These are phyloP conservation scores for Fusarium cyanostomum DNA, from an alignment of 2,329 filamentous ascomycete genomes.

Conservation along the genomic window DNA sequence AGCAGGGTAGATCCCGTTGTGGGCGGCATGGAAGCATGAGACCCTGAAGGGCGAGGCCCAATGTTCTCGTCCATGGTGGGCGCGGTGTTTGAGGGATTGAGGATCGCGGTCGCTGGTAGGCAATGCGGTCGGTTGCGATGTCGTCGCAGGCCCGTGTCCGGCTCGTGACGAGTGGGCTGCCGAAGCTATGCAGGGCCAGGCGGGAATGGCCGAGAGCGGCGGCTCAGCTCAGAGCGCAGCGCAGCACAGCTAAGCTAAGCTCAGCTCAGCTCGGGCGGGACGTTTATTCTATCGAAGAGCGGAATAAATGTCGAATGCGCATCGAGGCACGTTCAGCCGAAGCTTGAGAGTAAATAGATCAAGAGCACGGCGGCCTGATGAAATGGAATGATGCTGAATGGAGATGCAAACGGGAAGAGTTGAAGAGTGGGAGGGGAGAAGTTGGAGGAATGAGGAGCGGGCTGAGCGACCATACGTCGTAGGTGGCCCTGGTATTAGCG, in stretches of 20 bases:
- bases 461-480: slow-evolving; percentile 8
- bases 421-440: slow-evolving; percentile 23
- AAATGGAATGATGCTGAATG: slow-evolving; percentile 11
- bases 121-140: slow-evolving; percentile 10
- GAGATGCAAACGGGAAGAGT: slow-evolving; percentile 17
- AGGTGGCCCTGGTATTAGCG: not conserved
- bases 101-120: not conserved
- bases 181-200: slow-evolving; percentile 24
- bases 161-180: slow-evolving; percentile 15
- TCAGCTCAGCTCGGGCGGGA: slow-evolving; percentile 33
- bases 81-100: not conserved
- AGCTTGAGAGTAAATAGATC: slow-evolving; percentile 8
- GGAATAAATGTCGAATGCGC: slow-evolving; percentile 24
- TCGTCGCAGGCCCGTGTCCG: slow-evolving; percentile 21
- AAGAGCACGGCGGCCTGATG: slow-evolving; percentile 6
- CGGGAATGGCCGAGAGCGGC: slow-evolving; percentile 26
- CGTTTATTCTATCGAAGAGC: slow-evolving; percentile 30
- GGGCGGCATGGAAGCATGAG: slow-evolving; percentile 45
- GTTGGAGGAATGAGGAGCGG: slow-evolving; percentile 29
- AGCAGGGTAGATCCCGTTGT: slow-evolving; percentile 46
- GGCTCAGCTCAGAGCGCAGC: slow-evolving; percentile 33
- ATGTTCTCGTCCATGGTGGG: slow-evolving; percentile 52
- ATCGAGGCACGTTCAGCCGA: slow-evolving; percentile 21
- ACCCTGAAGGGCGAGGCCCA: slow-evolving; percentile 47
- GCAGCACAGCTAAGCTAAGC: slow-evolving; percentile 22